Evolutionary conservation across 2,329 filamentous ascomycete genomes (phyloP), one percentile per base, ranked within the genome.

Genomic region (Penicillium janthinellum): DNA sequence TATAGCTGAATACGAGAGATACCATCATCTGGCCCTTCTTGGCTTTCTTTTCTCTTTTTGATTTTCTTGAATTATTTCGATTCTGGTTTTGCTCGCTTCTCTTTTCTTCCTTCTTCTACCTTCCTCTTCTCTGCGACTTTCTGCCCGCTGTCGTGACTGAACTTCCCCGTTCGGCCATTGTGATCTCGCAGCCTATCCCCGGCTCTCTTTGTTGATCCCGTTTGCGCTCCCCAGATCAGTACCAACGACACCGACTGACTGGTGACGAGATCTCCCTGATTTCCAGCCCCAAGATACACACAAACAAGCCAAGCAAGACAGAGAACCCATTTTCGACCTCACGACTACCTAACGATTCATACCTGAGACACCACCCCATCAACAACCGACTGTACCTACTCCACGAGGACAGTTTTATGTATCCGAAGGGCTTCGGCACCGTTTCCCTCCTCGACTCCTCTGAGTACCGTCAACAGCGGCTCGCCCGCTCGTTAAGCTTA

Each of bases 401-500:
- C 25, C 44, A 31, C 44, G 7, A 15, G 44, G 44, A 31, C 34
- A 57, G 67, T 64, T 76, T 71, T 73, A 77, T 77, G 74, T 71
- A 72, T 75, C 52, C 66, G 58, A 70, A 66, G 63, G 64, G 65
- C 59, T 59, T 61, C 56, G 65, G 56, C 51, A 64, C 66, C 53
- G 66, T 61, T 58, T 57, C 67, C 42, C 62, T 67, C 49, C 61
- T 69, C 54, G 59, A 69, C 56, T 70, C 71, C 52, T 60, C 67
- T 64, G 65, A 70, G 62, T 67, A 73, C 61, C 70, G 70, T 56
- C 71, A 73, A 63, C 68, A 68, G 70, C 72, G 73, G 68, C 66
- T 71, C 53, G 61, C 75, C 65, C 73, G 75, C 68, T 75, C 70
- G 54, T 64, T 75, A 64, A 63, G 42, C 57, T 56, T 59, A 61